These are phyloP conservation scores for Simmondsia chinensis DNA, from an alignment of 148 eudicot species.

Conservation along the genomic window DNA sequence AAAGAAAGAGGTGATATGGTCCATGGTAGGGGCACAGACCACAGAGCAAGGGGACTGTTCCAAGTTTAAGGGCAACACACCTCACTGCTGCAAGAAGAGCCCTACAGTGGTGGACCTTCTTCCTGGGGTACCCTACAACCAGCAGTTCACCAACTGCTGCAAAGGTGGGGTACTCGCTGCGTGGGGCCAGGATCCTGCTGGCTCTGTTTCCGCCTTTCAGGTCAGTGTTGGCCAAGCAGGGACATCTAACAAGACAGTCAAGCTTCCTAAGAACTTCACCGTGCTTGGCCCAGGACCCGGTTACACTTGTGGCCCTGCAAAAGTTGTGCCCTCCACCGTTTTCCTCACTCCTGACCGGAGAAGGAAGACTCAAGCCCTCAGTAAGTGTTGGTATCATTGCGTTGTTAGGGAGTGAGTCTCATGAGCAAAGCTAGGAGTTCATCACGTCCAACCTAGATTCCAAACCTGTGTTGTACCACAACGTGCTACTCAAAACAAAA, in stretches of 20 bases:
- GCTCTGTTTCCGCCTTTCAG: slow-evolving; percentile 50
- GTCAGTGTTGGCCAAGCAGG: slow-evolving; percentile 68
- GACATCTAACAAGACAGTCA: slow-evolving; percentile 55
- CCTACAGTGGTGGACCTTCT: slow-evolving; percentile 59
- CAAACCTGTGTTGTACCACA: background rate
- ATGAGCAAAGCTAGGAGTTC: too few species aligned
- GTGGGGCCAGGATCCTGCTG: slow-evolving; percentile 62
- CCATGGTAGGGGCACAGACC: slow-evolving; percentile 61
- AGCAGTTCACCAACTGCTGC: slow-evolving; percentile 56
- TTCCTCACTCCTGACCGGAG: slow-evolving; percentile 45
- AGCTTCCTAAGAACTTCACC: slow-evolving; percentile 59
- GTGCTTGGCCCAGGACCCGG: slow-evolving; percentile 64
- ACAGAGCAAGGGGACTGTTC: slow-evolving; percentile 73
- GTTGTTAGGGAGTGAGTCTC: too few species aligned
- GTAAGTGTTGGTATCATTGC: slow-evolving; percentile 22
- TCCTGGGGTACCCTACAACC: slow-evolving; percentile 58
- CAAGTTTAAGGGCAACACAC: slow-evolving; percentile 41
- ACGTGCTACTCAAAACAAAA: background rate
- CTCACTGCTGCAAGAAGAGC: slow-evolving; percentile 48
- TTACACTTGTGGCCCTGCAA: slow-evolving; percentile 75
- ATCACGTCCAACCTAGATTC: too few species aligned
- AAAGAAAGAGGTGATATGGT: slow-evolving; percentile 58
- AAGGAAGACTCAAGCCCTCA: slow-evolving; percentile 63
- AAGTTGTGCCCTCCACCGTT: slow-evolving; percentile 54
- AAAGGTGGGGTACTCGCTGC: slow-evolving; percentile 54